Base-by-base conservation (phyloP, 2,329 filamentous ascomycete genomes). In the Penicillium occitanis region DNA sequence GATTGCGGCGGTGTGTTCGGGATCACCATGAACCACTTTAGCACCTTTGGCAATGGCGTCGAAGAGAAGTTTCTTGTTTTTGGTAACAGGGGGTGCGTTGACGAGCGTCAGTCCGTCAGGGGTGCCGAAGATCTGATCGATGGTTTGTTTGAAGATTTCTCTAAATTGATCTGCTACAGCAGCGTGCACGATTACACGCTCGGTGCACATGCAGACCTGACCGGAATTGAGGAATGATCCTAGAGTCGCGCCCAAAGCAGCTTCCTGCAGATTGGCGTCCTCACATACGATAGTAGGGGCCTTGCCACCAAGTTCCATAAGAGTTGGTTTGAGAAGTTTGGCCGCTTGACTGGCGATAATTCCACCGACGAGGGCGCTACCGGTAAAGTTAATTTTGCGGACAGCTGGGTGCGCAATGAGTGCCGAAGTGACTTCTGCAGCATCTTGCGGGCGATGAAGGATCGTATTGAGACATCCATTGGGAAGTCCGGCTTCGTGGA, bases 191-290 rank as follows among this genome's bases (percentile, higher is more conserved):
- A 90, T 78, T 11, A 91, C 83, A 13, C 88, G 83, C 11, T 87
- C 88, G 0, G 86, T 89, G 7, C 88, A 87, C 13, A 86, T 86
- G 78, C 88, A 90, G 19, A 89, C 83, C 73, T 90, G 88, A 17
- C 88, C 88, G 71, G 84, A 81, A 73, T 90, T 89, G 46, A 80
- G 83, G 81, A 86, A 85, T 67, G 86, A 84, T 57, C 81, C 83
- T 58, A 84, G 74, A 69, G 77, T 73, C 6, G 76, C 73, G 70
- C 75, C 76, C 61, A 73, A 73, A 62, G 84, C 75, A 0, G 81
- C 81, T 58, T 77, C 75, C 33, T 78, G 75, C 2, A 84, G 69
- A 67, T 84, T 77, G 0, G 82, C 82, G 66, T 84, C 82, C 40
- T 77, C 73, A 6, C 81, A 74, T 0, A 84, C 78, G 5, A 85